These are phyloP conservation scores for Flaveria bidentis DNA, from an alignment of 129 eudicot species.

Conservation along the genomic window DNA sequence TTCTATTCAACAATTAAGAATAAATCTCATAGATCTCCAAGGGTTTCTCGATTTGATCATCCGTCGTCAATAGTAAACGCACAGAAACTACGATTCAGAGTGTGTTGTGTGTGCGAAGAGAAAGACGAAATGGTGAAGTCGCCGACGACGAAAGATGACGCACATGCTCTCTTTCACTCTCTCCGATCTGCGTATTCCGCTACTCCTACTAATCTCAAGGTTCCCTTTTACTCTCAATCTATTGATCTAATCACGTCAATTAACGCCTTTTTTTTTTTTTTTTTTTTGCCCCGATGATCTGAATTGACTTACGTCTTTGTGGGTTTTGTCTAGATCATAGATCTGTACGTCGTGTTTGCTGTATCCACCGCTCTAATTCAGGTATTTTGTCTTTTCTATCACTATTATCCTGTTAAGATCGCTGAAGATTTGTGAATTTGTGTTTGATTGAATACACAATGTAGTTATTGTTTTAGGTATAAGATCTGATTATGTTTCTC, in stretches of 20 bases:
- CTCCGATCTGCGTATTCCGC: constrained; percentile 89
- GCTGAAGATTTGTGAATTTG: constrained; percentile 14
- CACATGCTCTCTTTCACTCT: constrained; percentile 79
- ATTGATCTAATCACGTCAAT: constrained; percentile 11
- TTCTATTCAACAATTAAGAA: neutral
- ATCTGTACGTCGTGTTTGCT: constrained; percentile 81
- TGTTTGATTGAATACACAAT: neutral
- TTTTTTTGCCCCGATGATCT: neutral
- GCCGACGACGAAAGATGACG: constrained; percentile 70
- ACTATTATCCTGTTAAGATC: neutral
- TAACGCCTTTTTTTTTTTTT: neutral
- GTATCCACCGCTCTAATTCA: constrained; percentile 79
- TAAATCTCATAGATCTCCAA: neutral
- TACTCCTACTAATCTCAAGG: constrained; percentile 89
- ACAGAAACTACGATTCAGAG: neutral
- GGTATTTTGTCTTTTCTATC: constrained; percentile 39
- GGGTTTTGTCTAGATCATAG: constrained; percentile 71
- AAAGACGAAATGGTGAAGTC: constrained; percentile 19
- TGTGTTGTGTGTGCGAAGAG: neutral
- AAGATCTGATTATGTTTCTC: constrained; percentile 3
- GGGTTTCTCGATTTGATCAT: neutral
- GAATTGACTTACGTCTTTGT: neutral
- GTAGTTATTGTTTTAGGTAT: neutral
- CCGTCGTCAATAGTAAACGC: constrained; percentile 14
- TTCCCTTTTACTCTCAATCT: constrained; percentile 25